Conservation (phyloP, 768 basidiomycete species). For the Leccinum longicurvipes region DNA sequence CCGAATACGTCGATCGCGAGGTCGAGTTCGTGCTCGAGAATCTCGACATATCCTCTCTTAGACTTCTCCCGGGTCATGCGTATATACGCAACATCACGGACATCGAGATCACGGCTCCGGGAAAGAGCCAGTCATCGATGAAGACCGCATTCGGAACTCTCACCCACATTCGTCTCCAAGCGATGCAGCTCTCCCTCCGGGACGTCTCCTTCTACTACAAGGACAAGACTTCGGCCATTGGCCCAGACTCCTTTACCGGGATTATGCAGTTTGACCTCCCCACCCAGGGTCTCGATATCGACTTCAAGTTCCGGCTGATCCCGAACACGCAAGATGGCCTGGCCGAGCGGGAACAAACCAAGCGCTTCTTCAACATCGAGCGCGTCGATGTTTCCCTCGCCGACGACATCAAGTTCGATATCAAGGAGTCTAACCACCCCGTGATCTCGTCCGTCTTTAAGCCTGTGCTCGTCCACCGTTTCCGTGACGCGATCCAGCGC, state of each 20-base stretch:
- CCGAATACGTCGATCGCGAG: constrained; percentile 66
- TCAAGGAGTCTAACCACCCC: constrained; percentile 63
- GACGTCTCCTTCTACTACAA: constrained; percentile 75
- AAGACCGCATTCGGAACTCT: constrained; percentile 57
- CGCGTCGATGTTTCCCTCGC: constrained; percentile 51
- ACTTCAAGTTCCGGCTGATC: constrained; percentile 62
- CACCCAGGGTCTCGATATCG: constrained; percentile 63
- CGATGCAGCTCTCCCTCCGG: constrained; percentile 56
- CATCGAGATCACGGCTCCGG: constrained; percentile 48
- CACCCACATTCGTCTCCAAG: constrained; percentile 64
- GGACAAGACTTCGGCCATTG: constrained; percentile 53
- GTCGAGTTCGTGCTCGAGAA: constrained; percentile 76
- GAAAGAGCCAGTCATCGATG: constrained; percentile 29
- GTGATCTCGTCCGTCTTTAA: constrained; percentile 60
- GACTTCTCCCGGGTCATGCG: constrained; percentile 64
- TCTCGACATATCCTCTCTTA: constrained; percentile 64
- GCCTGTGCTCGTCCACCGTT: constrained; percentile 53
- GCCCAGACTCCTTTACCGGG: constrained; percentile 58
- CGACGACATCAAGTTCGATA: constrained; percentile 50
- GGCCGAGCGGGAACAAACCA: constrained; percentile 41
- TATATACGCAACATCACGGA: constrained; percentile 72
- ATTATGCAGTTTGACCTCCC: constrained; percentile 61
- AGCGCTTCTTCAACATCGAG: constrained; percentile 60
- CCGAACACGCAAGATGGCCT: constrained; percentile 44
- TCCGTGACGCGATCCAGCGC: constrained; percentile 59